These are phyloP conservation scores for Collariella sp. DNA, from an alignment of 495 filamentous ascomycete genomes.

Conservation along the genomic window DNA sequence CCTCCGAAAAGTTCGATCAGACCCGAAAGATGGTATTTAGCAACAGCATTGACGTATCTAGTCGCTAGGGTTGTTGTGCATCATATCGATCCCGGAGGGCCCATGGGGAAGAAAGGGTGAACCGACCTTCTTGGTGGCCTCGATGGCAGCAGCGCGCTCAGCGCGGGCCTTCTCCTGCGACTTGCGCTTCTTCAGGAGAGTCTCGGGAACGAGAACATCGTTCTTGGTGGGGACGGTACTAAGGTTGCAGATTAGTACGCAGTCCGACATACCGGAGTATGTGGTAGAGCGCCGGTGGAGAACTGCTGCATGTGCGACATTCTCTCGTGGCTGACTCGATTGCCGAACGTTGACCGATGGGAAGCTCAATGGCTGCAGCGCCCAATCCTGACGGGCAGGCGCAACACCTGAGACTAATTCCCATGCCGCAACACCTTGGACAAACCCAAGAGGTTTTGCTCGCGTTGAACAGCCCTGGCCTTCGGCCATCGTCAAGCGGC, in stretches of 20 bases:
- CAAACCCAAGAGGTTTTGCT: constrained; percentile 48
- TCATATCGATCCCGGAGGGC: constrained; percentile 29
- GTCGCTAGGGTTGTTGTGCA: constrained; percentile 73
- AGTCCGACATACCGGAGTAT: constrained; percentile 55
- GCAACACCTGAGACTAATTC: constrained; percentile 26
- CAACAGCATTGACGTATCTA: constrained; percentile 97
- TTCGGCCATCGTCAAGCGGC: constrained; percentile 42
- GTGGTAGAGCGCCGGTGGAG: constrained; percentile 73
- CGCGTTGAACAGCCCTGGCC: constrained; percentile 21
- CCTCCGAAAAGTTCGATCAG: constrained; percentile 52
- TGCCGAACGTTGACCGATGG: constrained; percentile 67
- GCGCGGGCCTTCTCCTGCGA: constrained; percentile 96
- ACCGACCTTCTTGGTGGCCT: constrained; percentile 87
- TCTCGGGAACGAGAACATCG: constrained; percentile 93
- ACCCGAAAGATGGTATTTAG: constrained; percentile 99
- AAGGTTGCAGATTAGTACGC: constrained; percentile 52
- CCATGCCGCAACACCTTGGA: constrained; percentile 81
- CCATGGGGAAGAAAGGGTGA: constrained; percentile 17
- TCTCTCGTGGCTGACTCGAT: constrained; percentile 84
- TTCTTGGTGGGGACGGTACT: constrained; percentile 82
- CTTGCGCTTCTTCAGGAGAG: constrained; percentile 99
- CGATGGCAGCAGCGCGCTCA: constrained; percentile 65
- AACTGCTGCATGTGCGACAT: constrained; percentile 85
- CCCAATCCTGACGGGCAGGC: constrained; percentile 8
- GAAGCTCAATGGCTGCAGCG: neutral